phyloP scores from a whole-genome alignment of 1,284 basidiomycete genomes.

The Trichosporon ovoides region DNA sequence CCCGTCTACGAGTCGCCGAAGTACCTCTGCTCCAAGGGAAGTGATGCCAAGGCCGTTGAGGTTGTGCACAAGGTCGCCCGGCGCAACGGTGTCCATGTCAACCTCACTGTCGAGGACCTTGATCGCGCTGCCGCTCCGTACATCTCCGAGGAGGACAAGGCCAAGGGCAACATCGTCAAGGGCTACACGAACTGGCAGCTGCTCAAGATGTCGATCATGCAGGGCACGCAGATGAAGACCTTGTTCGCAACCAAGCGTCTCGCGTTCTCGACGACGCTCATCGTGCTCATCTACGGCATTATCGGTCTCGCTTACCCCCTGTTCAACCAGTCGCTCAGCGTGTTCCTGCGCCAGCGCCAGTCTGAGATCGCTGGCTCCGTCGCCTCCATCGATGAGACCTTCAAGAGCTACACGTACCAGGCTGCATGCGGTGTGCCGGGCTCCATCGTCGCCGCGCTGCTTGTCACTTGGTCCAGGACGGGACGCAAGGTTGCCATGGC shows the following conservation, averaged over 20 bases:
- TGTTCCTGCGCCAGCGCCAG: slow-evolving; percentile 52
- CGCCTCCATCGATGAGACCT: slow-evolving; percentile 44
- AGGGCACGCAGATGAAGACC: slow-evolving; percentile 53
- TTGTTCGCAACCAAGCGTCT: slow-evolving; percentile 55
- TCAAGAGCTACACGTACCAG: slow-evolving; percentile 54
- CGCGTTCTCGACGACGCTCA: slow-evolving; percentile 55
- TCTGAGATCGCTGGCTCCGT: slow-evolving; percentile 24
- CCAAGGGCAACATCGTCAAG: slow-evolving; percentile 17
- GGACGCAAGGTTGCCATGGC: slow-evolving; percentile 57
- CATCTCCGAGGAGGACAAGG: slow-evolving; percentile 23
- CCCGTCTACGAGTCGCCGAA: slow-evolving; percentile 60
- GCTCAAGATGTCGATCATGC: slow-evolving; percentile 50
- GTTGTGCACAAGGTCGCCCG: slow-evolving; percentile 52
- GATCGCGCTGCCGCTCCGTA: slow-evolving; percentile 40
- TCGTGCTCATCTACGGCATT: slow-evolving; percentile 56
- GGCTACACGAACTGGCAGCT: slow-evolving; percentile 35
- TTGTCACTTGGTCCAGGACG: slow-evolving; percentile 55
- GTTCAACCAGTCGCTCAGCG: slow-evolving; percentile 53
- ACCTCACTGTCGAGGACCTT: slow-evolving; percentile 53
- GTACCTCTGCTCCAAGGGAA: slow-evolving; percentile 56
- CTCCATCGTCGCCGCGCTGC: slow-evolving; percentile 55
- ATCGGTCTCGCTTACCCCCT: slow-evolving; percentile 57
- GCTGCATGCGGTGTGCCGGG: slow-evolving; percentile 57
- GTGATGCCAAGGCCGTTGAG: slow-evolving; percentile 57
- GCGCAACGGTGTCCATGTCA: slow-evolving; percentile 54